Evolutionary conservation across 1,284 basidiomycete genomes (phyloP), one percentile per base, ranked within the genome.

Genomic region (Papiliotrema laurentii): DNA sequence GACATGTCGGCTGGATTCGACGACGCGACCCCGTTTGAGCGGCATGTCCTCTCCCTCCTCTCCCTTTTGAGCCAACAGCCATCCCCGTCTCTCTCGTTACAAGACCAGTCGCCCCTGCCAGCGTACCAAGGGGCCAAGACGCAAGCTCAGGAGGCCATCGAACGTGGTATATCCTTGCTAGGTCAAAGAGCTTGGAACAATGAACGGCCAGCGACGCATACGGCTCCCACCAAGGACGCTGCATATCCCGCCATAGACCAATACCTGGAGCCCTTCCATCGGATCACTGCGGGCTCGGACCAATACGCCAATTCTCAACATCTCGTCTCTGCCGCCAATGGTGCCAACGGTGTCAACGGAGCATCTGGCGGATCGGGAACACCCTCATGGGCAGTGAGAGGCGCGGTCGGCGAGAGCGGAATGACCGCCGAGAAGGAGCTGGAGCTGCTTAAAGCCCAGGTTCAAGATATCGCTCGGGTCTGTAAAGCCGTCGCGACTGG

Each of bases 401-500:
- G 51, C 14, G 41, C 52, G 21, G 55, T 51, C 19, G 58, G 58
- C 22, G 67, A 67, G 33, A 61, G 54, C 30, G 70, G 66, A 38
- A 69, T 74, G 68, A 62, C 62, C n/a, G 71, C 72, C 4, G 72
- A 74, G 52, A 73, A 90, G 72, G 89, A 92, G 71, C 78, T 91
- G 45, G 80, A 81, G 59, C 72, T 90, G 43, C 79, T 93, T 47
- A 89, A 90, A 72, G 86, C 86, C 19, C 89, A 92, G 75, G 88
- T 93, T 2, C 86, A 89, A 75, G 89, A 93, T 68, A 88, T 89
- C 59, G 85, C 86, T 36, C 80, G 91, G 33, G 93, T 97, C 27
- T 97, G 93, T 75, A 92, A 92, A 72, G 93, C 93, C 19, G 93
- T 98, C 57, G 94, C 94, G 0, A 80, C 84, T 21, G 93, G 93